Base-by-base conservation (phyloP, 1,284 basidiomycete species). In the Kalmanozyma brasiliensis region DNA sequence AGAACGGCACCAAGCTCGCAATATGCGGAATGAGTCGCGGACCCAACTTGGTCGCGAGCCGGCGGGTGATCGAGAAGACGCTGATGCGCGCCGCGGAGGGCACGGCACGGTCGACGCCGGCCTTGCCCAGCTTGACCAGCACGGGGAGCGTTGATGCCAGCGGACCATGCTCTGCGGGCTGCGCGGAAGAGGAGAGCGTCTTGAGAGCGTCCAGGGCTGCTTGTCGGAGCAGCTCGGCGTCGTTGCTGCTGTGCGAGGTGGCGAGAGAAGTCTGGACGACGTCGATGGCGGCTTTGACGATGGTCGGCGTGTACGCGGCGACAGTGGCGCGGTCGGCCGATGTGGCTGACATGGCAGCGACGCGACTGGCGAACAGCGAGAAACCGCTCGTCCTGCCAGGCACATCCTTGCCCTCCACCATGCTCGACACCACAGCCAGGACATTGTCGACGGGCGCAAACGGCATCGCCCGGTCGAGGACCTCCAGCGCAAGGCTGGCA, bases 1-100 rank as follows among this genome's bases (percentile, higher is more conserved):
- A 64, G 42, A 72, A 63, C 6, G 66, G 58, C 38, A 78, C 77
- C 19, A 80, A 36, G 7, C 49, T 47, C 8, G 67, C 53, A 17
- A 81, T 66, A 38, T 81, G 77, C 17, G 80, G 74, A 32, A 82
- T 74, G n/a, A 79, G 57, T 29, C 79, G 73, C 4, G 77, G 74
- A 11, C 79, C 79, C 10, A 80, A 58, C 32, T 63, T 62, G 38
- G 53, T 46, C n/a, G 74, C 49, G n/a, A 80, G 61, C 11, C 51
- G 41, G 16, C 65, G 52, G 11, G 73, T 52, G 40, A 74, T 61
- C n/a, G 60, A 61, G 37, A 78, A 66, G 23, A 71, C 62, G 44
- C 57, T 71, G 61, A 65, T 56, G 20, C 61, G 60, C 14, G 66
- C 66, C 16, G 66, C 45, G 1, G 60, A 44, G 0, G 49, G 49